A percentile compares a stretch with the other conserved stretches of the same genome.
These are phyloP conservation scores for Penicillium paxilli DNA, from an alignment of 495 filamentous ascomycete species.

Conservation along the genomic window DNA sequence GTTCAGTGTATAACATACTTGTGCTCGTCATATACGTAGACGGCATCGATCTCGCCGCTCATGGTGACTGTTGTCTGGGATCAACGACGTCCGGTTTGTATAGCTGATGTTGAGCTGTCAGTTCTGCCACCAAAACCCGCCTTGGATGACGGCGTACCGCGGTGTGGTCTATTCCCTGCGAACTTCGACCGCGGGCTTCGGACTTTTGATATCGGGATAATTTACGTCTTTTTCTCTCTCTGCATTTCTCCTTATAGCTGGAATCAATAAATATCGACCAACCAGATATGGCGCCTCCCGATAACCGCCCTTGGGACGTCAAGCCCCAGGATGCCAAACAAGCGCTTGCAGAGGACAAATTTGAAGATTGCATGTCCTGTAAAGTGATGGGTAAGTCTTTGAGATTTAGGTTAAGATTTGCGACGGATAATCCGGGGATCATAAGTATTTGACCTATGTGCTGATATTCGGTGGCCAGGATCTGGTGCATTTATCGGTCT, in stretches of 20 bases:
- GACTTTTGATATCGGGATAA: neutral
- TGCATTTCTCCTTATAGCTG: neutral
- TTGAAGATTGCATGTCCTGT: slow-evolving; percentile 70
- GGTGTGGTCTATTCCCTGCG: neutral
- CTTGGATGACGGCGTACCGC: slow-evolving; percentile 20
- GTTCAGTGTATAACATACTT: slow-evolving; percentile 51
- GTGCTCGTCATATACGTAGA: slow-evolving; percentile 94
- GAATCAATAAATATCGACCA: neutral
- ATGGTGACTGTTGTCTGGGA: slow-evolving; percentile 43
- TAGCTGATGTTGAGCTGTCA: slow-evolving; percentile 22
- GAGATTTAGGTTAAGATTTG: neutral
- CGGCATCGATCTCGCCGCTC: slow-evolving; percentile 87
- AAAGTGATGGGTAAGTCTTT: slow-evolving; percentile 60
- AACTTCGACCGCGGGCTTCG: neutral
- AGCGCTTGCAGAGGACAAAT: slow-evolving; percentile 60
- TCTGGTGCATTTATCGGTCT: slow-evolving; percentile 85
- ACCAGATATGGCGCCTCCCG: slow-evolving; percentile 21
- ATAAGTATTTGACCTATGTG: neutral
- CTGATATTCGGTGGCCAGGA: slow-evolving; percentile 49
- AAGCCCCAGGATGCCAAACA: slow-evolving; percentile 42
- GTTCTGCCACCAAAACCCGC: slow-evolving; percentile 42
- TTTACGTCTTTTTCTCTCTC: neutral
- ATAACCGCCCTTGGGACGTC: slow-evolving; percentile 25
- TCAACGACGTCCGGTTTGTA: slow-evolving; percentile 14
- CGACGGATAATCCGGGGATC: neutral